Percentiles rank a stretch among this genome's conserved stretches.
Conservation (phyloP, 2,329 filamentous ascomycete genomes). For the Colletotrichum echinochloae region DNA sequence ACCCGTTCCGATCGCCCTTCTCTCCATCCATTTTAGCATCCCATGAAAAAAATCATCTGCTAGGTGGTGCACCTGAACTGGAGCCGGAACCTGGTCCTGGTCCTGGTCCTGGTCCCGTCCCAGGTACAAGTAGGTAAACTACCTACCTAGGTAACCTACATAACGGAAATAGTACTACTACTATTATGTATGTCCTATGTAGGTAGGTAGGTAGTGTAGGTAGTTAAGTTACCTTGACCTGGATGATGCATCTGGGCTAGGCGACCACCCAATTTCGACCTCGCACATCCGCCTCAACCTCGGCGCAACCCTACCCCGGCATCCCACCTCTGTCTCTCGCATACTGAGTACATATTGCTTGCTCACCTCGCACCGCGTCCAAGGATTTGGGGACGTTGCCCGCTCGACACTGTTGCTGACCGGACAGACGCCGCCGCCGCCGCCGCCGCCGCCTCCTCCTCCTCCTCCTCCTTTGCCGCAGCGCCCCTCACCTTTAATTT, state of each 20-base stretch:
- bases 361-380: not conserved
- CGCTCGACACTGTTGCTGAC: not conserved
- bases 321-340: not conserved
- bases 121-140: not conserved
- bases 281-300: too few species aligned
- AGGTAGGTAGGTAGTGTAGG: not conserved
- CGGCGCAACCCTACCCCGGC: not conserved
- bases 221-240: not conserved
- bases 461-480: slow-evolving; percentile 8
- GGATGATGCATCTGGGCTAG: not conserved
- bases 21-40: slow-evolving; percentile 9
- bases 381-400: not conserved
- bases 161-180: too few species aligned
- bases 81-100: not conserved
- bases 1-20: slow-evolving; percentile 36
- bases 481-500: slow-evolving; percentile 12
- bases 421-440: not conserved
- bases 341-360: too few species aligned
- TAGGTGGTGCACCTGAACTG: slow-evolving; percentile 12
- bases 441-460: not conserved
- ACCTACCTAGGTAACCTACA: too few species aligned
- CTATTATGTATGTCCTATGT: too few species aligned
- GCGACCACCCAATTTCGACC: slow-evolving; percentile 13
- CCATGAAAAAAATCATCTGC: slow-evolving; percentile 16
- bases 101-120: not conserved